Base-by-base conservation (phyloP, 495 filamentous ascomycete genomes). In the Cetradonia linearis region DNA sequence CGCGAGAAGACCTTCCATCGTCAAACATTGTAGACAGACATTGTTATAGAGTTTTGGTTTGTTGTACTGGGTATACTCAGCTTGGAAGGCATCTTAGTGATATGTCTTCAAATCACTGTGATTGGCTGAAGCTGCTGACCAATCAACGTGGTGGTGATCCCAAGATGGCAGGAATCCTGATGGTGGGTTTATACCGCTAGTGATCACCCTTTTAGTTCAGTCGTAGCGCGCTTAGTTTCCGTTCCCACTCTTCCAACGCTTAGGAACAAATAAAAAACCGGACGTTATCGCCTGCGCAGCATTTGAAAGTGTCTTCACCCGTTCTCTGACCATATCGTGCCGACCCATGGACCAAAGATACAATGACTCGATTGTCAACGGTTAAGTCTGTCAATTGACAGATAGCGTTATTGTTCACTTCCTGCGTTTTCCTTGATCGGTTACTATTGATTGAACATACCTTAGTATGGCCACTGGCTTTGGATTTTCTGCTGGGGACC, bases 1-100 rank as follows among this genome's bases (percentile, higher is more conserved):
- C 11, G 70, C 77, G 61, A 82, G 69, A 18, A 81, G 62, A 33
- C 71, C 74, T 46, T 79, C 76, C 81, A 81, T 82, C 8, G 59
- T 70, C 37, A 55, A 36, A 63, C 5, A 30, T 60, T 5, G 13
- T 46, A 25, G n/a, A 25, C 13, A 13, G 25, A 11, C 10, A 10
- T 25, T n/a, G 20, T 25, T 46, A 4, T 4, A 5, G 1, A 46
- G 2, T 13, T 23, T 46, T 7, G 0, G 20, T 23, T 10, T n/a
- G 18, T n/a, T 23, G n/a, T 2, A 0, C 10, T 23, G 7, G n/a
- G 40, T 9, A 44, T 44, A 9, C 5, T 44, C 23, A 31, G 36
- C 1, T 33, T 40, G 28, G 50, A 53, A 53, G 49, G 49, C 30
- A 54, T 46, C 28, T n/a, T n/a, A n/a, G n/a, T n/a, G 38, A 23